Conservation (phyloP, 106 monocot species). For the Xerophyta viscosa region DNA sequence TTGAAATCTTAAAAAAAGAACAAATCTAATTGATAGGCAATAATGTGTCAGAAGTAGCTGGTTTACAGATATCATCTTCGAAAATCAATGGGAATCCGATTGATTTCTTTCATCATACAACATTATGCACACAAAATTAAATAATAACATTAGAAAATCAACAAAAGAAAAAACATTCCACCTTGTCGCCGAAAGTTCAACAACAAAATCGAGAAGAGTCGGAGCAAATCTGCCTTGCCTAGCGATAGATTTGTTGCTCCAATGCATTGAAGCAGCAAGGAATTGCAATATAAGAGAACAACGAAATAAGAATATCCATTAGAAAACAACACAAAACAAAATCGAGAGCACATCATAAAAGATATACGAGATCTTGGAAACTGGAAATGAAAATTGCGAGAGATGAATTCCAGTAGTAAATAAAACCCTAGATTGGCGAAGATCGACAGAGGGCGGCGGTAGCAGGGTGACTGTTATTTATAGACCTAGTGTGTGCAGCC, state of each 20-base stretch:
- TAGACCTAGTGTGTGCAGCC: too few species aligned
- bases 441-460: too few species aligned
- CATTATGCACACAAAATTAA: conserved; percentile 1
- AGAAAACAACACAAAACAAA: too few species aligned
- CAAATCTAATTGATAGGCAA: not conserved
- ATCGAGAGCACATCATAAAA: too few species aligned
- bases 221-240: not conserved
- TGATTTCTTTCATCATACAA: conserved; percentile 28
- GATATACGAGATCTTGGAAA: too few species aligned
- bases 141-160: not conserved
- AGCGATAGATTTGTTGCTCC: not conserved
- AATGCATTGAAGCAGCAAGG: not conserved
- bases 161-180: not conserved
- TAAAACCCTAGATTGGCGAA: too few species aligned
- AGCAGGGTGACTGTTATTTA: too few species aligned
- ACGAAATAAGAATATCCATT: too few species aligned
- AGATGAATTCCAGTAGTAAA: too few species aligned
- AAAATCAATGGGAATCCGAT: conserved; percentile 26
- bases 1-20: not conserved
- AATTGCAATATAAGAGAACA: not conserved
- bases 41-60: conserved; percentile 25
- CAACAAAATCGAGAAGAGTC: not conserved
- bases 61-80: conserved; percentile 20
- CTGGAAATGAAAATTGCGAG: too few species aligned
- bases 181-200: not conserved